phyloP scores from a whole-genome alignment of 352 stramenopile species.

The Phytophthora pluvialis region DNA sequence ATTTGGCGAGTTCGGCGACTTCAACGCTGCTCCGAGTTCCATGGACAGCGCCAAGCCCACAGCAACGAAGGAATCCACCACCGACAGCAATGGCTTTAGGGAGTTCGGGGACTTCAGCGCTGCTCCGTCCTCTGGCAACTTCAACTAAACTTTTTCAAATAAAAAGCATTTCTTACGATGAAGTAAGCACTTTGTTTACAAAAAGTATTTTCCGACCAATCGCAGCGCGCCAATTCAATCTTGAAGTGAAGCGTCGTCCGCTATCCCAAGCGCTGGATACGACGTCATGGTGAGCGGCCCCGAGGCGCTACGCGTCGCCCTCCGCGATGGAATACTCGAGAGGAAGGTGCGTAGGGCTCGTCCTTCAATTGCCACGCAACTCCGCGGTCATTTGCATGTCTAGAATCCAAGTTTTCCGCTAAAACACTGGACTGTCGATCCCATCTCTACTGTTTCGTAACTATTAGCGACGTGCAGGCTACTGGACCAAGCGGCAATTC shows the following conservation, averaged over 20 bases:
- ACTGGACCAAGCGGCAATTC: slow-evolving; percentile 86
- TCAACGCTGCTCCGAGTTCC: slow-evolving; percentile 19
- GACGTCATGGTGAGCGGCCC: slow-evolving; percentile 68
- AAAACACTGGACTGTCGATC: slow-evolving; percentile 10
- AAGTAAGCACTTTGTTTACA: slow-evolving; percentile 1
- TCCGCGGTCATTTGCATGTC: not conserved
- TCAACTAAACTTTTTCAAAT: slow-evolving; percentile 37
- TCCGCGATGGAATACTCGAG: slow-evolving; percentile 69
- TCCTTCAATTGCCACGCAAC: not conserved
- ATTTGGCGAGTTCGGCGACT: slow-evolving; percentile 36
- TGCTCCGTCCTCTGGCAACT: slow-evolving; percentile 33
- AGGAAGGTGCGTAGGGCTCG: slow-evolving; percentile 47
- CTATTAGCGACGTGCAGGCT: slow-evolving; percentile 60
- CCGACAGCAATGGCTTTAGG: slow-evolving; percentile 15
- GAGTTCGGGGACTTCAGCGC: slow-evolving; percentile 35
- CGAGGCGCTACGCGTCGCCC: slow-evolving; percentile 59
- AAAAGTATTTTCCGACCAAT: slow-evolving; percentile 16
- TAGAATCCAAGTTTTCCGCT: slow-evolving; percentile 12
- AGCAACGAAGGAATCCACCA: slow-evolving; percentile 17
- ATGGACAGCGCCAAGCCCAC: slow-evolving; percentile 7
- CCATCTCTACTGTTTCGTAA: slow-evolving; percentile 19
- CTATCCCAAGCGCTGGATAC: slow-evolving; percentile 5
- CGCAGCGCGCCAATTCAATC: slow-evolving; percentile 3
- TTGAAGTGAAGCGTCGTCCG: slow-evolving; percentile 42
- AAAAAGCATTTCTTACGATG: slow-evolving; percentile 22